Base-by-base conservation (phyloP, 306 rosid species). In the Sicyos baderoa region DNA sequence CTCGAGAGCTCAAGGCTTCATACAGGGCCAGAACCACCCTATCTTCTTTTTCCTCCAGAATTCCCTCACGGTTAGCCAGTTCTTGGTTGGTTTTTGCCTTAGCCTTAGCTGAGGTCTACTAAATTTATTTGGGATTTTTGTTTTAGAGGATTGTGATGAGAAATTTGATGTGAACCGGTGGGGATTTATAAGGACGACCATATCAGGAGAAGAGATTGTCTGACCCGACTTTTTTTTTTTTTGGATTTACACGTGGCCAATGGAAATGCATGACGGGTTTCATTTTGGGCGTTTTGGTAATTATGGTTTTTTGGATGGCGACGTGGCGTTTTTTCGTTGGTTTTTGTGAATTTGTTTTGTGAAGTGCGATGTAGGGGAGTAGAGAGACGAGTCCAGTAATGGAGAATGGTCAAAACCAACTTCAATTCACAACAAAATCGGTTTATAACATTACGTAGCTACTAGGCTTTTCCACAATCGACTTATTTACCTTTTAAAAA, bases 51-150 rank as follows among this genome's bases (percentile, higher is more conserved):
- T 82, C 91, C 45, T 79, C 91, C 63, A 44, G 60, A 47, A 29
- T 64, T 87, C 40, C 88, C 79, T 79, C 87, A 84, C 83, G 75
- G 88, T 85, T 80, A 85, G 99, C 99, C 99, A 93, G 97, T 78
- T 93, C 95, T 73, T 7, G 87, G 48, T 10, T 2, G 51, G 17
- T 21, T 40, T 40, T 40, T 54, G 44, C 65, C 53, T 27, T 51
- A 51, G 66, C 59, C 73, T 52, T 40, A 35, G 40, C 40, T 6
- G 72, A 23, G 52, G 23, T 13, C 12, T n/a, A n/a, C n/a, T n/a
- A n/a, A n/a, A n/a, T n/a, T n/a, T n/a, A n/a, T n/a, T n/a, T n/a
- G n/a, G n/a, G n/a, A n/a, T n/a, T n/a, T n/a, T n/a, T n/a, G n/a
- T n/a, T n/a, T n/a, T n/a, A n/a, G n/a, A n/a, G n/a, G n/a, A 62